These are phyloP conservation scores for Penicillium sp. DNA, from an alignment of 2,329 filamentous ascomycete genomes.

Conservation along the genomic window DNA sequence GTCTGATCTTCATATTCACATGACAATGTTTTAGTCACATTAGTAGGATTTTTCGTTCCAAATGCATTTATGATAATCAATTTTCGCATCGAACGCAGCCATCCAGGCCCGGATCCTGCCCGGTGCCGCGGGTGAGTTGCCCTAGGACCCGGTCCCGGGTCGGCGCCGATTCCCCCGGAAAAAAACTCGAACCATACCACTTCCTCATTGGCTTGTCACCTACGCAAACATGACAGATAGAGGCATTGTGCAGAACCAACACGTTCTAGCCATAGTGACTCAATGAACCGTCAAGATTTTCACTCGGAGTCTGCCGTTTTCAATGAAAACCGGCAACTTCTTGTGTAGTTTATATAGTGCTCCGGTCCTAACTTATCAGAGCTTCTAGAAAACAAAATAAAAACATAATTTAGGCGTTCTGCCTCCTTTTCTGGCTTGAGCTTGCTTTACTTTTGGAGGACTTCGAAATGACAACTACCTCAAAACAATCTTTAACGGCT, in stretches of 20 bases:
- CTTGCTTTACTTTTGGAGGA: neutral
- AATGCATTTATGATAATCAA: neutral
- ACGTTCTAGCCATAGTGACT: conserved; percentile 23
- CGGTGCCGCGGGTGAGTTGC: conserved; percentile 23
- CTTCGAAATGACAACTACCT: conserved; percentile 11
- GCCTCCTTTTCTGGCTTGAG: neutral
- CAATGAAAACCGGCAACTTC: neutral
- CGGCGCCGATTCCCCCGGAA: conserved; percentile 24
- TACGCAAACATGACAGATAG: conserved; percentile 18
- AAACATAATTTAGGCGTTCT: conserved; percentile 1
- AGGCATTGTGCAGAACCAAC: conserved; percentile 12
- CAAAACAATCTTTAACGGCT: conserved; percentile 4
- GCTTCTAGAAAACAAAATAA: neutral
- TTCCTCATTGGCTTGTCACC: conserved; percentile 18
- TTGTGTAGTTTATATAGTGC: conserved; percentile 16
- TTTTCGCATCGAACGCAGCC: conserved; percentile 7
- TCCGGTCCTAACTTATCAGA: neutral
- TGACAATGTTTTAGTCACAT: conserved; percentile 3
- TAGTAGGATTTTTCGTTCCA: neutral
- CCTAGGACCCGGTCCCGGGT: conserved; percentile 15
- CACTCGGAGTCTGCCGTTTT: conserved; percentile 5
- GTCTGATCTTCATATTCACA: conserved; percentile 9
- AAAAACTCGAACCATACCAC: conserved; percentile 17
- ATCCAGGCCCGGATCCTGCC: conserved; percentile 18
- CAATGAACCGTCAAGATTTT: conserved; percentile 12